Percentiles rank a stretch among this genome's conserved stretches.
These are phyloP conservation scores for Lyophyllum shimeji DNA, from an alignment of 768 basidiomycete genomes.

Conservation along the genomic window DNA sequence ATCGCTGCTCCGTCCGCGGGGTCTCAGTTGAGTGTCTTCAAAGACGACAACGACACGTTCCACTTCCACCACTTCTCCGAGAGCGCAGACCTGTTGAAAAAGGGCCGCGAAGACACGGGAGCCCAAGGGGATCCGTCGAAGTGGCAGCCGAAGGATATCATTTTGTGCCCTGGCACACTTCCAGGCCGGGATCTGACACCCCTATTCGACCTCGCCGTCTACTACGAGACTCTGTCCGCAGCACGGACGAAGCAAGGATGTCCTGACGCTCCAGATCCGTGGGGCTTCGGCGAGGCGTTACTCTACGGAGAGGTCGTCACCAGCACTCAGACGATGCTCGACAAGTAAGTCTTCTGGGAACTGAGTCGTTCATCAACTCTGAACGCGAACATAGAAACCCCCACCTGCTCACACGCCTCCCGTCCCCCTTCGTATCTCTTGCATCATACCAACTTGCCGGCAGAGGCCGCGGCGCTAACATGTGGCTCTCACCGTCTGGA, in stretches of 20 bases:
- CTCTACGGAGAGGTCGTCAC: constrained; percentile 89
- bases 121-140: constrained; percentile 27
- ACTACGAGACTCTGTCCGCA: constrained; percentile 52
- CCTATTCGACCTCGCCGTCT: constrained; percentile 65
- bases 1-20: constrained; percentile 31
- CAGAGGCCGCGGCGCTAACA: constrained; percentile 83
- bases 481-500: constrained; percentile 91
- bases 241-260: constrained; percentile 27
- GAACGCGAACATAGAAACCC: constrained; percentile 60
- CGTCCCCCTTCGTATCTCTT: constrained; percentile 76
- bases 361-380: neutral
- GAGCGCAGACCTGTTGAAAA: constrained; percentile 26
- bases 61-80: constrained; percentile 46
- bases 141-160: constrained; percentile 52
- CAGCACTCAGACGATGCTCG: constrained; percentile 93
- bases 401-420: constrained; percentile 62
- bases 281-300: constrained; percentile 75
- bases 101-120: constrained; percentile 24
- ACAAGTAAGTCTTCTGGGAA: constrained; percentile 60
- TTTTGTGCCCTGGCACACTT: constrained; percentile 50
- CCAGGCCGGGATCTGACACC: constrained; percentile 61
- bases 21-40: constrained; percentile 37
- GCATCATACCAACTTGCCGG: constrained; percentile 88
- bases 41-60: constrained; percentile 75
- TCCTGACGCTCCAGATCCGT: constrained; percentile 24